Evolutionary conservation across 768 basidiomycete genomes (phyloP).

Genomic region (Boletus barrowsii): DNA sequence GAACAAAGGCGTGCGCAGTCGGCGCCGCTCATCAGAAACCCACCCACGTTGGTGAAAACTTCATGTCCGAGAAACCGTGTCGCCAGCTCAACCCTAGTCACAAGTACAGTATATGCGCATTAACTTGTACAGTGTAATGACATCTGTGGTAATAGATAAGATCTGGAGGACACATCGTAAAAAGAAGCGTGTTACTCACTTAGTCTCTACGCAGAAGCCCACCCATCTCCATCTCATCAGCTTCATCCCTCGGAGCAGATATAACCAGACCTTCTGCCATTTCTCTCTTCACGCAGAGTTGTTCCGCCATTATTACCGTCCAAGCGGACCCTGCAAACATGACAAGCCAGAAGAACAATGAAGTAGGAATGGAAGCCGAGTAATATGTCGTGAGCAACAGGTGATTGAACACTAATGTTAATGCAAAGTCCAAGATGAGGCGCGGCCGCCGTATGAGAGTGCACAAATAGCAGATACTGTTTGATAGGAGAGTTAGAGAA

Average conservation of each 20-base stretch:
- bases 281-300: constrained; percentile 86
- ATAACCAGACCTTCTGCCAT: constrained; percentile 81
- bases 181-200: constrained; percentile 40
- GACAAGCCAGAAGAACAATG: constrained; percentile 89
- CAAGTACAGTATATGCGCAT: constrained; percentile 4
- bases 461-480: constrained; percentile 76
- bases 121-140: constrained; percentile 22
- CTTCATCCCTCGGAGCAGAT: constrained; percentile 39
- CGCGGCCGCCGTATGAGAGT: constrained; percentile 87
- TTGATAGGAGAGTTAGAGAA: constrained; percentile 10
- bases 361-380: constrained; percentile 66
- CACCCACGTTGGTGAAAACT: neutral
- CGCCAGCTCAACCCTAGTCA: constrained; percentile 9
- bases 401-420: constrained; percentile 91
- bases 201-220: constrained; percentile 54
- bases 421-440: constrained; percentile 89
- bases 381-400: constrained; percentile 90
- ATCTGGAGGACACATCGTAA: neutral
- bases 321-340: constrained; percentile 66
- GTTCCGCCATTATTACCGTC: constrained; percentile 82
- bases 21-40: constrained; percentile 3
- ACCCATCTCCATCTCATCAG: constrained; percentile 56
- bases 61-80: constrained; percentile 4
- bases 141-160: constrained; percentile 13
- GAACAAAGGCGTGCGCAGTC: constrained; percentile 1